Evolutionary conservation across 2,329 filamentous ascomycete genomes (phyloP).

Genomic region (Colletotrichum horii): DNA sequence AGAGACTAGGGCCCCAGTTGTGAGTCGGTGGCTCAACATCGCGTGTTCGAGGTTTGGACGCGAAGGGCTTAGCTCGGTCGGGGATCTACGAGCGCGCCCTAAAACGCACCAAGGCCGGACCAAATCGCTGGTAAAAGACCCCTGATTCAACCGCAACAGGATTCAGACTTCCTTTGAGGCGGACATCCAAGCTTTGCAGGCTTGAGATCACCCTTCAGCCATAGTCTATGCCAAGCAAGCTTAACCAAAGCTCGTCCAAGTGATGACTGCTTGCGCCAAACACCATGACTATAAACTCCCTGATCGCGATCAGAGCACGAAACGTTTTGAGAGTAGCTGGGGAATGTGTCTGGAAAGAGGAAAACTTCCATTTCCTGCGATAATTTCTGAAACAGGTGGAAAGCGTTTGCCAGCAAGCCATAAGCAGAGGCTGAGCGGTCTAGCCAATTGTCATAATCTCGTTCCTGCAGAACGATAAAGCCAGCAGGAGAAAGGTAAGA

Average conservation of each 20-base stretch:
- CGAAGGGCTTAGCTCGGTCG: neutral
- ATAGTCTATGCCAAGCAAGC: neutral
- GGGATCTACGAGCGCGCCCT: neutral
- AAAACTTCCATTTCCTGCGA: neutral
- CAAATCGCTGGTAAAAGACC: neutral
- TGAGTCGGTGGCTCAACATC: neutral
- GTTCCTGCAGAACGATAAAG: neutral
- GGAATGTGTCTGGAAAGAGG: neutral
- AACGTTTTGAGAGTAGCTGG: neutral
- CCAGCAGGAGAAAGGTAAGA: neutral
- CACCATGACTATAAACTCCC: neutral
- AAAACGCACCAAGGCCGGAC: neutral
- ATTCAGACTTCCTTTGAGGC: neutral
- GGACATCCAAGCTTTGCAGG: neutral
- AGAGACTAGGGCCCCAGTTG: neutral
- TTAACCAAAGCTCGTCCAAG: neutral
- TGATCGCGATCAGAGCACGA: neutral
- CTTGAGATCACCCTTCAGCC: neutral
- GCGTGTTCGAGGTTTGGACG: neutral
- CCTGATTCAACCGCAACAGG: neutral
- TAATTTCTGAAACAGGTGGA: neutral
- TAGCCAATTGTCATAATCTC: neutral
- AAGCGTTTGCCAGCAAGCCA: neutral
- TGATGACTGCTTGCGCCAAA: neutral
- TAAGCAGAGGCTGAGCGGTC: neutral